phyloP scores from a whole-genome alignment of 805 yeast species.

The Barnettozyma californica region DNA sequence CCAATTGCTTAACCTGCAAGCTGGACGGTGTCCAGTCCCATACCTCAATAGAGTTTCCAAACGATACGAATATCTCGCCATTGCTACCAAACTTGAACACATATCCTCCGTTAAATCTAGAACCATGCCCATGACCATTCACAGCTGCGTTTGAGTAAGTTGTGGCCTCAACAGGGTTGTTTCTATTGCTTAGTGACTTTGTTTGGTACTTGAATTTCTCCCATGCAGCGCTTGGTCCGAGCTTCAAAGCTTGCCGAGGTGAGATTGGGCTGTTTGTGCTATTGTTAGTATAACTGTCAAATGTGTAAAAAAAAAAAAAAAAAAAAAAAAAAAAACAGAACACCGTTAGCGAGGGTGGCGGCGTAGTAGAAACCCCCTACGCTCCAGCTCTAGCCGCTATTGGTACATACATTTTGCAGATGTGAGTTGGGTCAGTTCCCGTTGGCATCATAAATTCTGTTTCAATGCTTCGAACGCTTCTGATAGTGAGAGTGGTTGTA shows the following conservation, averaged over 20 bases:
- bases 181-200: background rate
- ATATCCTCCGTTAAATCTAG: slow-evolving; percentile 4
- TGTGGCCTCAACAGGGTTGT: background rate
- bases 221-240: slow-evolving; percentile 26
- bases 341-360: too few species aligned
- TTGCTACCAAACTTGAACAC: slow-evolving; percentile 30
- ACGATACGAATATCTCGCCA: slow-evolving; percentile 33
- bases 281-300: background rate
- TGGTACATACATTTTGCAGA: slow-evolving; percentile 21
- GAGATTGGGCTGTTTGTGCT: slow-evolving; percentile 18
- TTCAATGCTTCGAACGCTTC: slow-evolving; percentile 10
- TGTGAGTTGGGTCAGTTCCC: slow-evolving; percentile 26
- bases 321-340: background rate
- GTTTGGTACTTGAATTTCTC: slow-evolving; percentile 21
- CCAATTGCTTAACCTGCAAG: slow-evolving; percentile 12
- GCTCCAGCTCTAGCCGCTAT: background rate
- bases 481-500: background rate
- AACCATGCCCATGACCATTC: slow-evolving; percentile 10
- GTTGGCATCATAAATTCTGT: slow-evolving; percentile 21
- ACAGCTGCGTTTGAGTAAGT: slow-evolving; percentile 1
- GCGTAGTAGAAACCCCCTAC: background rate
- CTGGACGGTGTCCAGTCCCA: slow-evolving; percentile 36
- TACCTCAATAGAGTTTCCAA: slow-evolving; percentile 27
- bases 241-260: slow-evolving; percentile 17
- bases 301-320: background rate